These are phyloP conservation scores for Bisporella sp. DNA, from an alignment of 2,329 filamentous ascomycete genomes.

Conservation along the genomic window DNA sequence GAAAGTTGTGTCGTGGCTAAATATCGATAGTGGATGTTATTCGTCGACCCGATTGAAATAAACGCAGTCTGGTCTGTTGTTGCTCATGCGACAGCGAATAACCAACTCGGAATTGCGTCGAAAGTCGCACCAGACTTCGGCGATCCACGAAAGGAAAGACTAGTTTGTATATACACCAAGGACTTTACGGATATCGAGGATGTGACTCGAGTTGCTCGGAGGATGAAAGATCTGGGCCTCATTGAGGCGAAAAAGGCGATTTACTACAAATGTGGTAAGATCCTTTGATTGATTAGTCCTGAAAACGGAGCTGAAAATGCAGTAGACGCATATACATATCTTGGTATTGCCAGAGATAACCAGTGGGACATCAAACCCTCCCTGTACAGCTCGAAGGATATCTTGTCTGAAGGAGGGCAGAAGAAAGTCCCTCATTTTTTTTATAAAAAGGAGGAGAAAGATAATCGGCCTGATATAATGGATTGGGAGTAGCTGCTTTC, in stretches of 20 bases:
- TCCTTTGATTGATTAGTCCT: background rate
- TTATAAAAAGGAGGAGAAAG: background rate
- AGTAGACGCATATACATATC: slow-evolving; percentile 60
- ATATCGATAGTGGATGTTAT: slow-evolving; percentile 74
- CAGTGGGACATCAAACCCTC: slow-evolving; percentile 55
- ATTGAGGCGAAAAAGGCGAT: slow-evolving; percentile 45
- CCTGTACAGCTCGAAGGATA: slow-evolving; percentile 43
- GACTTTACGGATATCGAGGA: slow-evolving; percentile 66
- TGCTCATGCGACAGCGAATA: slow-evolving; percentile 58
- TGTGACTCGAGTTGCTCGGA: slow-evolving; percentile 58
- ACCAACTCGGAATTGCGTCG: slow-evolving; percentile 63
- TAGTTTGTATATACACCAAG: slow-evolving; percentile 73
- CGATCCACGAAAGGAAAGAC: slow-evolving; percentile 36
- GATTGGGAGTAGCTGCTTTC: background rate
- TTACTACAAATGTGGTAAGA: slow-evolving; percentile 60
- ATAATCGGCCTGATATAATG: background rate
- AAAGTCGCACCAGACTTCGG: slow-evolving; percentile 59
- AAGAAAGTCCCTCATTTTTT: slow-evolving; percentile 7
- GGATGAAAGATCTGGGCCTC: slow-evolving; percentile 55
- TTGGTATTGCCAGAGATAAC: slow-evolving; percentile 55
- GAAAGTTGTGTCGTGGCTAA: too few relatives aligned
- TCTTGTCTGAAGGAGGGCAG: slow-evolving; percentile 11
- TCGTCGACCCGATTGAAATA: slow-evolving; percentile 46
- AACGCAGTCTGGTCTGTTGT: slow-evolving; percentile 60
- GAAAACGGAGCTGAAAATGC: slow-evolving; percentile 1